Evolutionary conservation across 2,329 filamentous ascomycete species (phyloP).

Genomic region (Torrubiellomyces zombiae): DNA sequence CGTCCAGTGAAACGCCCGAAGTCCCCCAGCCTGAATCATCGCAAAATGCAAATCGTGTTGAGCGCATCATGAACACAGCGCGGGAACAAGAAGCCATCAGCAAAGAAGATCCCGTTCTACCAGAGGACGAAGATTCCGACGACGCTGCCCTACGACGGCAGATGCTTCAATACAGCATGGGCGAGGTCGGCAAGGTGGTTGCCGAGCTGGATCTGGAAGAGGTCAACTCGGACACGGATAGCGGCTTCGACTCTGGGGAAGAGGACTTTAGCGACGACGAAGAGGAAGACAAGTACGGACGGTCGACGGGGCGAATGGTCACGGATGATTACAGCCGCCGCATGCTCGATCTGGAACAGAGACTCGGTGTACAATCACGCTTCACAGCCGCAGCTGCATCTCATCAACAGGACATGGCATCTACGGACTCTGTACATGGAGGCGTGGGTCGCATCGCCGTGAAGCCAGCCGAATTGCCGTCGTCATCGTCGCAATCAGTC

Average conservation of each 20-base stretch:
- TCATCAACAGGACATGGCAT: slow-evolving; percentile 17
- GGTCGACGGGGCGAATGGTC: slow-evolving; percentile 49
- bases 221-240: slow-evolving; percentile 36
- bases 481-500: slow-evolving; percentile 6
- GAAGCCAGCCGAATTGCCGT: slow-evolving; percentile 10
- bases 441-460: slow-evolving; percentile 42
- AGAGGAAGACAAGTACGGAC: slow-evolving; percentile 61
- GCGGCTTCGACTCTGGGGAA: slow-evolving; percentile 37
- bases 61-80: slow-evolving; percentile 39
- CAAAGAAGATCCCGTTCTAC: slow-evolving; percentile 35
- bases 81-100: slow-evolving; percentile 34
- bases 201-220: slow-evolving; percentile 80
- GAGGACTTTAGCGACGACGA: slow-evolving; percentile 43
- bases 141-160: slow-evolving; percentile 67
- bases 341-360: slow-evolving; percentile 75
- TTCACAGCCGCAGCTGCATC: slow-evolving; percentile 36
- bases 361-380: slow-evolving; percentile 43
- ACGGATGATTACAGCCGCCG: slow-evolving; percentile 59
- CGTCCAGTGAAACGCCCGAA: slow-evolving; percentile 41
- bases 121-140: slow-evolving; percentile 60
- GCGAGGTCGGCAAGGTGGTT: slow-evolving; percentile 80
- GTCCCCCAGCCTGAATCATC: slow-evolving; percentile 15
- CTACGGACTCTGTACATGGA: slow-evolving; percentile 24
- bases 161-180: slow-evolving; percentile 81
- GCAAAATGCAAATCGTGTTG: slow-evolving; percentile 28